These are phyloP conservation scores for Phtheirospermum japonicum DNA, from an alignment of 257 asterid species.

Conservation along the genomic window DNA sequence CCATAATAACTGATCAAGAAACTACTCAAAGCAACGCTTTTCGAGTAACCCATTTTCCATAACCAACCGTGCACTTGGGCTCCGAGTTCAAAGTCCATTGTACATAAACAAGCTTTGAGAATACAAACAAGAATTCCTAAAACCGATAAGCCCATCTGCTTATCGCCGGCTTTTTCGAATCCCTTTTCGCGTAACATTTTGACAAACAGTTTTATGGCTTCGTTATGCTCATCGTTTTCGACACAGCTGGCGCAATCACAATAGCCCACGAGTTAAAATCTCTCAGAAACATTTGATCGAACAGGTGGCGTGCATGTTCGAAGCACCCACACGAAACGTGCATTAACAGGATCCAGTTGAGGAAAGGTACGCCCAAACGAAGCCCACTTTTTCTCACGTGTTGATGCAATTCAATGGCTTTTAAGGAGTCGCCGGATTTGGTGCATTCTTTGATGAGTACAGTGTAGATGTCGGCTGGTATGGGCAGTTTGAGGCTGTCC, in stretches of 20 bases:
- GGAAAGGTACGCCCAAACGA: slow-evolving; percentile 31
- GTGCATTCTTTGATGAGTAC: slow-evolving; percentile 69
- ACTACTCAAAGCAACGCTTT: slow-evolving; percentile 44
- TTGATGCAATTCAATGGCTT: slow-evolving; percentile 46
- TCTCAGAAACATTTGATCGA: slow-evolving; percentile 51
- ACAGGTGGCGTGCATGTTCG: slow-evolving; percentile 52
- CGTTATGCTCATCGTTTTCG: slow-evolving; percentile 41
- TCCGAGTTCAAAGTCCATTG: slow-evolving; percentile 52
- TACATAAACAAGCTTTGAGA: slow-evolving; percentile 52
- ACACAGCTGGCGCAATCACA: slow-evolving; percentile 55
- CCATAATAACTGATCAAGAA: slow-evolving; percentile 72
- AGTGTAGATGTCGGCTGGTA: slow-evolving; percentile 48
- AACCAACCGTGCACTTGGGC: slow-evolving; percentile 70
- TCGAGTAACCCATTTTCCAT: slow-evolving; percentile 51
- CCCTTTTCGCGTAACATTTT: slow-evolving; percentile 38
- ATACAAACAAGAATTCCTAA: slow-evolving; percentile 58
- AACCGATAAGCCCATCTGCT: slow-evolving; percentile 34
- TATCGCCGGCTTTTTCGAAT: slow-evolving; percentile 27
- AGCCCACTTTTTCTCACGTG: slow-evolving; percentile 46
- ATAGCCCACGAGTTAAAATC: slow-evolving; percentile 67
- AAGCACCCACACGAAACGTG: slow-evolving; percentile 35
- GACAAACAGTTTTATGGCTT: slow-evolving; percentile 41
- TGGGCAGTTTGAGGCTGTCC: slow-evolving; percentile 55
- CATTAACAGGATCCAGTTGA: slow-evolving; percentile 57
- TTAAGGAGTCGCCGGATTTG: slow-evolving; percentile 38